A percentile compares a stretch with the other conserved stretches of the same genome.
phyloP scores from a whole-genome alignment of 306 rosid genomes.

The Astragalus membranaceus region DNA sequence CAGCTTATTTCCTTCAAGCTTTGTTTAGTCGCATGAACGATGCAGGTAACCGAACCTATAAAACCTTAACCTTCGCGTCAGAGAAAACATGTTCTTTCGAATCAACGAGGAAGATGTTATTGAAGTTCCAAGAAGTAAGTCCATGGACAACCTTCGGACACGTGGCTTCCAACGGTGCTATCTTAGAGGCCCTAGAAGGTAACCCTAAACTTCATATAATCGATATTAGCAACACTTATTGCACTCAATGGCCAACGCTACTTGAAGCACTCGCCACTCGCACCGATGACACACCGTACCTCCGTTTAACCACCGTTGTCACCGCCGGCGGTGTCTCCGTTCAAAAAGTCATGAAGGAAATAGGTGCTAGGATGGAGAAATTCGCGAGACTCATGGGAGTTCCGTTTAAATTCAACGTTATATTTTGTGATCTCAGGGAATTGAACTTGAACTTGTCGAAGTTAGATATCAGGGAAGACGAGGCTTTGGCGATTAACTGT shows the following conservation, averaged over 20 bases:
- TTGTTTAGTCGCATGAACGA: conserved; percentile 68
- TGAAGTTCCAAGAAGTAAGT: conserved; percentile 86
- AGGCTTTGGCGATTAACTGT: conserved; percentile 74
- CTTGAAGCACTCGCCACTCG: conserved; percentile 77
- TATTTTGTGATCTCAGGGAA: conserved; percentile 56
- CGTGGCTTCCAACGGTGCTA: conserved; percentile 82
- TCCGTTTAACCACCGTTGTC: conserved; percentile 51
- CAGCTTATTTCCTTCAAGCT: conserved; percentile 75
- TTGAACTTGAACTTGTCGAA: conserved; percentile 40
- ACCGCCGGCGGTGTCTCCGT: conserved; percentile 26
- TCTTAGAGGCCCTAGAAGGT: conserved; percentile 77
- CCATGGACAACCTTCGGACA: conserved; percentile 97
- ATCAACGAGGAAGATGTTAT: conserved; percentile 57
- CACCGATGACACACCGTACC: conserved; percentile 63
- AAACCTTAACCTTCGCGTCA: conserved; percentile 42
- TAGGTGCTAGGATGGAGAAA: conserved; percentile 73
- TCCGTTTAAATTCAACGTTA: conserved; percentile 64
- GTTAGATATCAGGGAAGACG: conserved; percentile 52
- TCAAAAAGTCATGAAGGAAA: conserved; percentile 76
- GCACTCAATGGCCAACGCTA: conserved; percentile 95
- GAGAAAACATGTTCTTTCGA: conserved; percentile 78
- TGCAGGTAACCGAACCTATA: conserved; percentile 60
- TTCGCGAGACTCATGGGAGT: conserved; percentile 93
- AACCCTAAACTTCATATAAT: conserved; percentile 68
- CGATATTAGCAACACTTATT: conserved; percentile 79